phyloP scores from a whole-genome alignment of 2,329 filamentous ascomycete genomes.

The Ascochyta viciae-villosae region DNA sequence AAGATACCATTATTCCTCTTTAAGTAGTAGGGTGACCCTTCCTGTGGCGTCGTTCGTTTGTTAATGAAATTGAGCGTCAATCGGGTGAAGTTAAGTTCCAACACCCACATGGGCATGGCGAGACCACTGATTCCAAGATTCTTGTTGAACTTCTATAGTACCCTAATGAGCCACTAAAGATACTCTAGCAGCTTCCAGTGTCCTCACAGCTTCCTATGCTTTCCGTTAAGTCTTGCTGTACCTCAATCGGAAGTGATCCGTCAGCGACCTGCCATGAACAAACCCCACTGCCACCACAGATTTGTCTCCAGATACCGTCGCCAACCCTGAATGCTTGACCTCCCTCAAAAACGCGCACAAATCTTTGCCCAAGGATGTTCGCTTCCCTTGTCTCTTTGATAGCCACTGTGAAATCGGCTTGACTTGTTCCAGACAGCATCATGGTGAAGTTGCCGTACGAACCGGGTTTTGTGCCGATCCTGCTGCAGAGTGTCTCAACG shows the following conservation, averaged over 20 bases:
- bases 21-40: too few species aligned
- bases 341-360: conserved; percentile 6
- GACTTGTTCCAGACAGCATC: conserved; percentile 1
- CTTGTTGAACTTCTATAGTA: too few species aligned
- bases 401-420: not conserved
- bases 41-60: too few species aligned
- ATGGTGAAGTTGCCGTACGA: conserved; percentile 9
- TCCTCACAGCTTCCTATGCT: conserved; percentile 10
- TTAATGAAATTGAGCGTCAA: too few species aligned
- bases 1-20: too few species aligned
- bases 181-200: not conserved
- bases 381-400: conserved; percentile 10
- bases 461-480: too few species aligned
- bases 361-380: not conserved
- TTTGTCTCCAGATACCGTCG: not conserved
- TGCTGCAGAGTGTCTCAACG: not conserved
- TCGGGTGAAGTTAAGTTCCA: too few species aligned
- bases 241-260: not conserved
- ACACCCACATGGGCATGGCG: too few species aligned
- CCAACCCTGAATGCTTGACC: not conserved
- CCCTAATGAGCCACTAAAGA: too few species aligned
- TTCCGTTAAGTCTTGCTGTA: conserved; percentile 8
- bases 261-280: not conserved
- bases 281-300: conserved; percentile 3
- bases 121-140: too few species aligned